Base-by-base conservation (phyloP, 1,284 basidiomycete species). In the Cryptococcus sp. region DNA sequence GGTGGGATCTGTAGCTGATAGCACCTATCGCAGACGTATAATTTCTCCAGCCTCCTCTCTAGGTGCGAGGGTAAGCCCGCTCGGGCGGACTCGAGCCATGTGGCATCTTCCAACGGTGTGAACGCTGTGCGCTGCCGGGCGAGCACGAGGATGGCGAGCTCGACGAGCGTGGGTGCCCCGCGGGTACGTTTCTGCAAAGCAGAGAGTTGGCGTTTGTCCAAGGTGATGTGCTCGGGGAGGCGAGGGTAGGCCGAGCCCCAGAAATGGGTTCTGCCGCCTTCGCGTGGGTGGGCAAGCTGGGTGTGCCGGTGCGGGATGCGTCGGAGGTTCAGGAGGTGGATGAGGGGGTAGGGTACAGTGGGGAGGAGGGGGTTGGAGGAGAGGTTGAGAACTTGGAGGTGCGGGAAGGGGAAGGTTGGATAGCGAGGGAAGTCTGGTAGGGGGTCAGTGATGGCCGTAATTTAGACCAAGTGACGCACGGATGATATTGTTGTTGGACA, bases 401-500 rank as follows among this genome's bases (percentile, higher is more conserved):
- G 24, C 1, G 46, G 52, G 20, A 62, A 57, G 11, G 61, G 57
- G 13, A 45, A 46, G 6, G 1, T 9, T 13, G 13, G 35, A 46
- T 55, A 54, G n/a, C 38, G 23, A 15, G 61, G 57, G 24, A 56
- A 50, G 8, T 54, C 42, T 36, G 15, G 39, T 12, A 28, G 15
- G n/a, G 18, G 5, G n/a, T 24, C 16, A 42, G 49, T n/a, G 12
- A n/a, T 46, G n/a, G 33, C 12, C 43, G 2, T 15, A 2, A 9
- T 8, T 33, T 11, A 12, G 2, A 56, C 24, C 37, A 13, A 35
- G 16, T 1, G 9, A 51, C 49, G 46, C 33, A 47, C 46, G 28
- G 18, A 36, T 11, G 16, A 60, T 52, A n/a, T 39, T n/a, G 44
- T 61, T 61, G 33, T 28, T 21, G 5, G 57, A 62, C 18, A 62